Evolutionary conservation across 371 early-diverging fungal genomes (phyloP), one percentile per base, ranked within the genome.

Genomic region (Zychaea mexicana): DNA sequence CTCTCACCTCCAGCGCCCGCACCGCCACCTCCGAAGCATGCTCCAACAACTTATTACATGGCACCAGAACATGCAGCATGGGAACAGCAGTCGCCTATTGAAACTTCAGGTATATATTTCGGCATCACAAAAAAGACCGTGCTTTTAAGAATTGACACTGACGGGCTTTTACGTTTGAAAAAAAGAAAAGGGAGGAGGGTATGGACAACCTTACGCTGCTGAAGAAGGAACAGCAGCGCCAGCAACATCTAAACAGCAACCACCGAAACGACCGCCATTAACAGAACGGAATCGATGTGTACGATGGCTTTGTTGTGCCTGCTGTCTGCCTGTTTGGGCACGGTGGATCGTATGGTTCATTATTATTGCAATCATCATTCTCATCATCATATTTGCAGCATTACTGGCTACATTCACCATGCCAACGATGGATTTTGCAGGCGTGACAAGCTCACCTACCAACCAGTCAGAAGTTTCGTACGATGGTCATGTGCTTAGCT

Each of bases 271-370:
- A 39, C 63, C 39, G 2, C 47, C 63, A 1, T 45, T 67, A 15
- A 57, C 66, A n/a, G 62, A 71, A 53, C 64, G 64, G n/a, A 65
- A 66, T 39, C 46, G 64, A 12, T 64, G 66, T 39, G 21, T 66
- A 3, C 69, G 69, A 9, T 72, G 60, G 24, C 22, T 66, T 17
- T 72, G 73, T 45, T 72, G 73, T 52, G 66, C 67, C 1, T 69
- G 69, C 31, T 72, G 72, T 19, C 53, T 65, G 17, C 76, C 76
- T 10, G 39, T 60, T 9, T 75, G 76, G 70, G 65, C 67, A 30
- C 49, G 67, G 4, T 64, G 45, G 27, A 55, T 69, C 27, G 4
- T 66, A 6, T 75, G 76, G 72, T 64, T 69, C 21, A 62, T 72
- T 53, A 38, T 75, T 13, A 55, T 69, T 32, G 62, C 61, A 32